phyloP scores from a whole-genome alignment of 352 stramenopile species.

The Phytophthora hibernalis region DNA sequence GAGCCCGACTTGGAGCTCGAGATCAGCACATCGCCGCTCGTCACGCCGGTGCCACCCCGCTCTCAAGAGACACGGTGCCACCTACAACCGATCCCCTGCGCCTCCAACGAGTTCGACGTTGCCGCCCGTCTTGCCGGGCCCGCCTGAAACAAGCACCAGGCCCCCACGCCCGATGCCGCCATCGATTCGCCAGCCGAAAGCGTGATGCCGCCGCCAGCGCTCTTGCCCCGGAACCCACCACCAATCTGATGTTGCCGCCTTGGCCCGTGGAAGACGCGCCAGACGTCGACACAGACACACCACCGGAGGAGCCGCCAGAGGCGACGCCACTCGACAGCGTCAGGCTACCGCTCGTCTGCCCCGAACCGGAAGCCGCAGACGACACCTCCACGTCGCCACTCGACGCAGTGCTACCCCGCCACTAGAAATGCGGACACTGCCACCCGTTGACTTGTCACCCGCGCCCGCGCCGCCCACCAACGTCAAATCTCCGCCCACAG shows the following conservation, averaged over 20 bases:
- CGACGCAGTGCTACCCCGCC: background rate
- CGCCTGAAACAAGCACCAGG: background rate
- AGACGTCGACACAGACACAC: background rate
- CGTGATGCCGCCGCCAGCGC: conserved; percentile 9
- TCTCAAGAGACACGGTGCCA: background rate
- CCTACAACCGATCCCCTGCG: no score
- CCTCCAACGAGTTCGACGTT: background rate
- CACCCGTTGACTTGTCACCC: conserved; percentile 1
- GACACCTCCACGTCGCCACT: conserved; percentile 17
- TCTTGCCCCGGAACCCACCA: conserved; percentile 6
- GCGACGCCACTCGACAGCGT: background rate
- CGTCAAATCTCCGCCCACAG: background rate
- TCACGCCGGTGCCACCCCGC: background rate
- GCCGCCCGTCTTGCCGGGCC: background rate
- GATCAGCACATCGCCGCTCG: background rate
- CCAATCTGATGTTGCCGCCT: background rate
- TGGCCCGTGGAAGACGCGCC: no score
- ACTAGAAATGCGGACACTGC: conserved; percentile 11
- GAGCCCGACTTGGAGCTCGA: background rate
- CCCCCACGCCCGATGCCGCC: conserved; percentile 6
- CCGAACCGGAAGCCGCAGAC: background rate
- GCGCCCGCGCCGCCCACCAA: background rate
- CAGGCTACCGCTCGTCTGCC: background rate
- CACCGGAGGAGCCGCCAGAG: background rate
- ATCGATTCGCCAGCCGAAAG: conserved; percentile 11